Conservation (phyloP, 331 rosid genomes). For the Quercus phellos region DNA sequence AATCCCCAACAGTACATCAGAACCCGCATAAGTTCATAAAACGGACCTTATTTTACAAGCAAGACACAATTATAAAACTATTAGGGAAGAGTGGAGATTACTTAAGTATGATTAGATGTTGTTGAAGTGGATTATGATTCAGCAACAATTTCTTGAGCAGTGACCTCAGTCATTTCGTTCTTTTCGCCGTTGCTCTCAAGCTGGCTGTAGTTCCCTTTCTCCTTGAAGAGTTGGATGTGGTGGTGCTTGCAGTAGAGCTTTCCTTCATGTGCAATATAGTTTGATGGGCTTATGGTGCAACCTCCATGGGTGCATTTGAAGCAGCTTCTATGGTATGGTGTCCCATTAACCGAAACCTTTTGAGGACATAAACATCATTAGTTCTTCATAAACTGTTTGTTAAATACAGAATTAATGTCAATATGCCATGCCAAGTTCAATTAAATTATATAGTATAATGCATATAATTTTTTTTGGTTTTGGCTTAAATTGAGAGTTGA, state of each 20-base stretch:
- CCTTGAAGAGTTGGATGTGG: conserved; percentile 84
- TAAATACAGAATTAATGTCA: not conserved
- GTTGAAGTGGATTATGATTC: conserved; percentile 14
- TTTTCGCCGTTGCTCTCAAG: conserved; percentile 43
- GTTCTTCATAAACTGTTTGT: not conserved
- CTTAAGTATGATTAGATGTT: not conserved
- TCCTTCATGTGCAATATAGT: conserved; percentile 72
- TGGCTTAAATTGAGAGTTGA: not conserved
- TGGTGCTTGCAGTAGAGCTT: conserved; percentile 89
- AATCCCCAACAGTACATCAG: not conserved
- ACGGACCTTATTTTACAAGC: conserved; percentile 1
- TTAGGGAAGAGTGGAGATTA: not conserved
- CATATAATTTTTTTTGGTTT: not conserved
- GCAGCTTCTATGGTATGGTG: conserved; percentile 67
- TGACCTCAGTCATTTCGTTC: not conserved
- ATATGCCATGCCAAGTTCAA: not conserved
- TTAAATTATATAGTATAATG: not conserved
- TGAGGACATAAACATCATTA: not conserved
- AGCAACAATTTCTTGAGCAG: conserved; percentile 23
- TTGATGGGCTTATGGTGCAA: conserved; percentile 76
- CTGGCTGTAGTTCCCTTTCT: conserved; percentile 86
- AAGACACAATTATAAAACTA: not conserved
- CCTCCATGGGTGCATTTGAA: conserved; percentile 90
- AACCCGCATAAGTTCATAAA: not conserved
- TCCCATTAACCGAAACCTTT: conserved; percentile 64